These are phyloP conservation scores for Kwoniella europaea DNA, from an alignment of 768 basidiomycete genomes.

Conservation along the genomic window DNA sequence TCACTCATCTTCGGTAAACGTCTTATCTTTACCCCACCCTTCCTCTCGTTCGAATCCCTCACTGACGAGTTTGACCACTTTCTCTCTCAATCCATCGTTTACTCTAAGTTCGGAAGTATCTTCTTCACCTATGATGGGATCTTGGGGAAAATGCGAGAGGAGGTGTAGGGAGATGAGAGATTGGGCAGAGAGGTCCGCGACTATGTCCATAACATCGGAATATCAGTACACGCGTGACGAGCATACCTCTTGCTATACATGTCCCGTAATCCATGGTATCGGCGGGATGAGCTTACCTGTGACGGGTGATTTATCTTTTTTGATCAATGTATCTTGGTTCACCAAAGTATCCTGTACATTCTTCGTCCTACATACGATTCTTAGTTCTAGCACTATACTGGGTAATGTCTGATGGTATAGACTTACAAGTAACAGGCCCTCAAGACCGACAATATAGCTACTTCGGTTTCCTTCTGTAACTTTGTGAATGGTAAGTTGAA, in stretches of 20 bases:
- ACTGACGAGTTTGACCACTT: conserved; percentile 81
- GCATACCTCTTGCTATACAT: too few relatives aligned
- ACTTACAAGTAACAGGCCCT: conserved; percentile 73
- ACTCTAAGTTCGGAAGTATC: conserved; percentile 78
- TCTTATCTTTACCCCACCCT: conserved; percentile 46
- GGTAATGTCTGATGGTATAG: too few relatives aligned
- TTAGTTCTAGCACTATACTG: neutral
- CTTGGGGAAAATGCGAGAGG: conserved; percentile 73
- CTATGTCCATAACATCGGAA: conserved; percentile 60
- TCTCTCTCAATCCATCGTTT: conserved; percentile 64
- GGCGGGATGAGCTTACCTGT: too few relatives aligned
- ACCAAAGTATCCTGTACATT: conserved; percentile 85
- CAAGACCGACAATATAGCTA: conserved; percentile 85
- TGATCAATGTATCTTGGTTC: conserved; percentile 81
- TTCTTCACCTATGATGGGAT: conserved; percentile 93
- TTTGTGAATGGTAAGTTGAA: conserved; percentile 53
- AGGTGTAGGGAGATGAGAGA: conserved; percentile 87
- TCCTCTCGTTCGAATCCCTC: conserved; percentile 70
- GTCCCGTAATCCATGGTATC: too few relatives aligned
- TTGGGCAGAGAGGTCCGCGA: conserved; percentile 92
- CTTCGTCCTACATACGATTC: conserved; percentile 62
- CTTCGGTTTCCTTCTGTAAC: conserved; percentile 72
- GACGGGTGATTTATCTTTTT: conserved; percentile 90
- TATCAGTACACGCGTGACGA: too few relatives aligned
- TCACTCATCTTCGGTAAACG: conserved; percentile 47